phyloP scores from a whole-genome alignment of 2,329 filamentous ascomycete species.

The Aspergillus chevalieri region DNA sequence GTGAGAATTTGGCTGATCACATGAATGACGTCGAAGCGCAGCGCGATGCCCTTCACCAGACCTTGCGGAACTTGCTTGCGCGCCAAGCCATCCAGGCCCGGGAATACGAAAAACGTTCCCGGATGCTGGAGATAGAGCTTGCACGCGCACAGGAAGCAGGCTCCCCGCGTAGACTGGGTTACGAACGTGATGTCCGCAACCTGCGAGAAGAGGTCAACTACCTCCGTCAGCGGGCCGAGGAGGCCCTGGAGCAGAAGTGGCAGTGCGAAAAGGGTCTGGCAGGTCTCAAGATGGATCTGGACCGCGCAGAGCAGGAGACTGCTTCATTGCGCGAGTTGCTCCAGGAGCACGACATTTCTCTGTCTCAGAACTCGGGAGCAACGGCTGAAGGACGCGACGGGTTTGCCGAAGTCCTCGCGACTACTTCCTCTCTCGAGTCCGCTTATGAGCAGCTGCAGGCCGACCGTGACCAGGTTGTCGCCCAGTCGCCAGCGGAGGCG shows the following conservation, averaged over 20 bases:
- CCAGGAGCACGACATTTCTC: conserved; percentile 73
- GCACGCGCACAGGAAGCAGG: conserved; percentile 60
- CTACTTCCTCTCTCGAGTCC: conserved; percentile 64
- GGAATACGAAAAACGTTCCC: conserved; percentile 76
- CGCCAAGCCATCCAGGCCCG: conserved; percentile 79
- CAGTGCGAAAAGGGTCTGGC: conserved; percentile 85
- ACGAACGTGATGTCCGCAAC: conserved; percentile 73
- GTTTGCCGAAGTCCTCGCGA: conserved; percentile 47
- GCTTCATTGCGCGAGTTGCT: conserved; percentile 71
- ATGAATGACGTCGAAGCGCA: conserved; percentile 92
- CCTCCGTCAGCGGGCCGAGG: conserved; percentile 79
- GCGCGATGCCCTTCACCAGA: conserved; percentile 82
- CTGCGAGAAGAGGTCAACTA: conserved; percentile 79
- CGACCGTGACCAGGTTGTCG: conserved; percentile 59
- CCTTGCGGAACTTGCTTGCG: conserved; percentile 76
- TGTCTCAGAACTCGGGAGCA: conserved; percentile 55
- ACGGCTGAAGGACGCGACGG: conserved; percentile 25
- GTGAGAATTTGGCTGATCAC: conserved; percentile 67
- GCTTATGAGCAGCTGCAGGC: conserved; percentile 70
- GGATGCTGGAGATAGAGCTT: conserved; percentile 68
- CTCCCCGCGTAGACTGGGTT: conserved; percentile 69
- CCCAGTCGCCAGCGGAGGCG: conserved; percentile 63
- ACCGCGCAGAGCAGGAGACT: conserved; percentile 91
- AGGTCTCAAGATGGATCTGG: conserved; percentile 91
- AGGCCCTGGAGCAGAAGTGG: conserved; percentile 93